phyloP scores from a whole-genome alignment of 2,329 filamentous ascomycete species.

The Capronia americana region DNA sequence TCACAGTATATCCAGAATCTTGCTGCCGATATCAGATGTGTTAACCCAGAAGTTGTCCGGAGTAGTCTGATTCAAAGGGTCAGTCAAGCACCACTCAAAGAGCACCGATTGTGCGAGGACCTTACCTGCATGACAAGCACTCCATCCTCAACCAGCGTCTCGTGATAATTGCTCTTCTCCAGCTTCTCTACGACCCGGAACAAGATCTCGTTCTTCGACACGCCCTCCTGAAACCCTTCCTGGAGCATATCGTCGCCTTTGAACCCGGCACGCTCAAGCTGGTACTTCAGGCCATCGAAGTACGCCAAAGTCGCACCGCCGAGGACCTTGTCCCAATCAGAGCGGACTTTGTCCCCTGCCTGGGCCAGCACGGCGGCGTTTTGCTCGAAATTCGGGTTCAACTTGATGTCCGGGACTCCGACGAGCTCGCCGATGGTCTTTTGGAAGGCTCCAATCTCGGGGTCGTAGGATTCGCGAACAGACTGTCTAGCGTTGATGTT shows the following conservation, averaged over 20 bases:
- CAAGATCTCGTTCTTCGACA: conserved; percentile 52
- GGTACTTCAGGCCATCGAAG: conserved; percentile 23
- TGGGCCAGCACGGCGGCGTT: conserved; percentile 51
- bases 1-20: conserved; percentile 22
- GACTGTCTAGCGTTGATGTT: conserved; percentile 54
- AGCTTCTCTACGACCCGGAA: conserved; percentile 59
- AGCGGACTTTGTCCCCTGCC: conserved; percentile 42
- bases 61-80: conserved; percentile 44
- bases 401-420: conserved; percentile 39
- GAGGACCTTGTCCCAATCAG: conserved; percentile 55
- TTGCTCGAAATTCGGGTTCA: conserved; percentile 55
- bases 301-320: conserved; percentile 50
- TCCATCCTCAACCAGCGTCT: conserved; percentile 58
- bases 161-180: conserved; percentile 52
- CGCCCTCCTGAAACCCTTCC: conserved; percentile 57
- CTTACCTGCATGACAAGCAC: conserved; percentile 53
- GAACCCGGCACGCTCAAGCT: conserved; percentile 43
- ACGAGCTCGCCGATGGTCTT: conserved; percentile 48
- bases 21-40: conserved; percentile 39
- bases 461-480: conserved; percentile 55
- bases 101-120: not conserved
- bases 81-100: not conserved
- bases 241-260: conserved; percentile 48
- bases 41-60: conserved; percentile 50
- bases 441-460: conserved; percentile 51